A percentile compares a stretch with the other conserved stretches of the same genome.
Conservation (phyloP, 2,329 filamentous ascomycete species). For the Cladophialophora immunda region DNA sequence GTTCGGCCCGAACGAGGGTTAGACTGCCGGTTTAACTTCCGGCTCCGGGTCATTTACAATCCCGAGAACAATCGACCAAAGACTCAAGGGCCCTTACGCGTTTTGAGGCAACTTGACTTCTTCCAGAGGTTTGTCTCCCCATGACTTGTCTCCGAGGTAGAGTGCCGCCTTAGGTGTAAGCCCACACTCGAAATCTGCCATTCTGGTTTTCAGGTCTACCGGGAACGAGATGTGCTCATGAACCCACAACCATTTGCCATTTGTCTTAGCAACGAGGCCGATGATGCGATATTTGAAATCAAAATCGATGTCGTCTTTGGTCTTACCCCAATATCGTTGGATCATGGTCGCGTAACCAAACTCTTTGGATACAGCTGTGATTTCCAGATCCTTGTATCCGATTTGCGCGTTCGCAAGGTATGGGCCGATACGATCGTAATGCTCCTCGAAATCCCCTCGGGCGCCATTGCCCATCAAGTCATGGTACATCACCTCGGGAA, state of each 20-base stretch:
- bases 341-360: background rate
- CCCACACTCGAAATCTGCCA: background rate
- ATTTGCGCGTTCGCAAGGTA: background rate
- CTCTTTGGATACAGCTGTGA: background rate
- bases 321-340: background rate
- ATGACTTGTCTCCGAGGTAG: too few relatives aligned
- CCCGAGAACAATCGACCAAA: too few relatives aligned
- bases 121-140: too few relatives aligned
- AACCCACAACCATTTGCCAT: background rate
- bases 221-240: background rate
- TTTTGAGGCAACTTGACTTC: too few relatives aligned
- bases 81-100: too few relatives aligned
- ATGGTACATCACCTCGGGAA: background rate
- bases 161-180: too few relatives aligned
- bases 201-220: background rate
- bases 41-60: too few relatives aligned
- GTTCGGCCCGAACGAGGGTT: too few relatives aligned
- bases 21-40: too few relatives aligned
- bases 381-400: background rate
- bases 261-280: background rate
- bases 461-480: background rate
- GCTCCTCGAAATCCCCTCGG: background rate
- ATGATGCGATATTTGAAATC: background rate
- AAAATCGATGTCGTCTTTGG: background rate
- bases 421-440: background rate